A percentile compares a stretch with the other conserved stretches of the same genome.
These are phyloP conservation scores for Nothophytophthora sp. DNA, from an alignment of 352 stramenopile genomes.

Conservation along the genomic window DNA sequence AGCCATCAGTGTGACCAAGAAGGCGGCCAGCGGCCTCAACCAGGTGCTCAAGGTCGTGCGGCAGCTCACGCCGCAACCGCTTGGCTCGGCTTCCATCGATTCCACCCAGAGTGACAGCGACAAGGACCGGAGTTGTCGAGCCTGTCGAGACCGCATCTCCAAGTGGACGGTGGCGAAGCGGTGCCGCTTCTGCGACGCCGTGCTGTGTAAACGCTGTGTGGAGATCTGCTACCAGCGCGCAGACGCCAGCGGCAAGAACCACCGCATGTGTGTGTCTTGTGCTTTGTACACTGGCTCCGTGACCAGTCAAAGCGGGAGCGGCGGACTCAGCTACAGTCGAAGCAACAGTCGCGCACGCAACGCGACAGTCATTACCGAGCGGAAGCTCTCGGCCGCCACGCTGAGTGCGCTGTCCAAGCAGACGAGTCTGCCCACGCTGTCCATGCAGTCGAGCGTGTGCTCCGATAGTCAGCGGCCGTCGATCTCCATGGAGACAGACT, in stretches of 20 bases:
- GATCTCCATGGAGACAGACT: conserved; percentile 36
- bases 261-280: conserved; percentile 63
- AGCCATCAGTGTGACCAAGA: conserved; percentile 46
- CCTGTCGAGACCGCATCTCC: conserved; percentile 56
- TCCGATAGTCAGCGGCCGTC: conserved; percentile 20
- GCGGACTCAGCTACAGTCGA: conserved; percentile 9
- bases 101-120: conserved; percentile 13
- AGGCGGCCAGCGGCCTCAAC: conserved; percentile 49
- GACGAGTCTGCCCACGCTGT: conserved; percentile 17
- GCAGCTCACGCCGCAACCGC: conserved; percentile 24
- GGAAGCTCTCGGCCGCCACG: conserved; percentile 13
- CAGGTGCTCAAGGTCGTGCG: conserved; percentile 70
- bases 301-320: conserved; percentile 19
- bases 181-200: conserved; percentile 61
- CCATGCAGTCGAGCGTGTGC: conserved; percentile 23
- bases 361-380: conserved; percentile 11
- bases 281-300: conserved; percentile 28
- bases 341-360: conserved; percentile 10
- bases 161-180: conserved; percentile 64
- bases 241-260: conserved; percentile 41
- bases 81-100: conserved; percentile 12
- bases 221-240: conserved; percentile 49
- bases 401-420: conserved; percentile 23
- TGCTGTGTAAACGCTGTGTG: conserved; percentile 66
- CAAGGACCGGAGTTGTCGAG: conserved; percentile 39